A percentile compares a stretch with the other conserved stretches of the same genome.
These are phyloP conservation scores for Kwoniella botswanensis DNA, from an alignment of 768 basidiomycete genomes.

Conservation along the genomic window DNA sequence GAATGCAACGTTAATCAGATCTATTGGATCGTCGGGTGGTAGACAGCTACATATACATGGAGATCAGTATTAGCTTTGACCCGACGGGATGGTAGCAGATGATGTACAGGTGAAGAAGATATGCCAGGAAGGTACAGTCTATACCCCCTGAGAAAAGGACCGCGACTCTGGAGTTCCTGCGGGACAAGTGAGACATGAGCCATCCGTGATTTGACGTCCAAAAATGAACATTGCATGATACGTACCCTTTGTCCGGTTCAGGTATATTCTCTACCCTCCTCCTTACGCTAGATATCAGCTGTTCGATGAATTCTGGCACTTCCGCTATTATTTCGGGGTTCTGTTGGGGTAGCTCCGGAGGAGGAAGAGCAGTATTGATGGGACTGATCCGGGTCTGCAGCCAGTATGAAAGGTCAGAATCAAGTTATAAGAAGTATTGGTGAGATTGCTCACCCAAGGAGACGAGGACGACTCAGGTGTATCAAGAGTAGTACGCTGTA, in stretches of 20 bases:
- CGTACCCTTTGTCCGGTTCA: conserved; percentile 18
- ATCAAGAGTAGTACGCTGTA: neutral
- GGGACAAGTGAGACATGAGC: conserved; percentile 37
- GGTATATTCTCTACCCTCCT: conserved; percentile 75
- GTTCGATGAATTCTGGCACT: conserved; percentile 40
- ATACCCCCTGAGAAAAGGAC: conserved; percentile 96
- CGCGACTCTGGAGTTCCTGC: conserved; percentile 66
- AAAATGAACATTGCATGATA: conserved; percentile 38
- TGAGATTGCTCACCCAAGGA: conserved; percentile 11
- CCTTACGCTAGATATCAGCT: conserved; percentile 70
- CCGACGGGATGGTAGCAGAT: neutral
- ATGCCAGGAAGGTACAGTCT: conserved; percentile 83
- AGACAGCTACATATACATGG: conserved; percentile 65
- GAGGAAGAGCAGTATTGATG: conserved; percentile 31
- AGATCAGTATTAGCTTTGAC: neutral
- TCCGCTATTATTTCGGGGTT: conserved; percentile 62
- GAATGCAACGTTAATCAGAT: conserved; percentile 90
- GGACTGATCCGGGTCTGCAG: conserved; percentile 29
- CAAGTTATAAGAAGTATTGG: neutral
- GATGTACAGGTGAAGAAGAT: conserved; percentile 74
- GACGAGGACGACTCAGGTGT: conserved; percentile 1
- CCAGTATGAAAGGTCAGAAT: neutral
- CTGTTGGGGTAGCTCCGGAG: conserved; percentile 7
- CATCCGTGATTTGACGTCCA: no score
- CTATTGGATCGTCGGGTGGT: conserved; percentile 78